Evolutionary conservation across 1,284 basidiomycete species (phyloP).

Genomic region (Moesziomyces antarcticus): DNA sequence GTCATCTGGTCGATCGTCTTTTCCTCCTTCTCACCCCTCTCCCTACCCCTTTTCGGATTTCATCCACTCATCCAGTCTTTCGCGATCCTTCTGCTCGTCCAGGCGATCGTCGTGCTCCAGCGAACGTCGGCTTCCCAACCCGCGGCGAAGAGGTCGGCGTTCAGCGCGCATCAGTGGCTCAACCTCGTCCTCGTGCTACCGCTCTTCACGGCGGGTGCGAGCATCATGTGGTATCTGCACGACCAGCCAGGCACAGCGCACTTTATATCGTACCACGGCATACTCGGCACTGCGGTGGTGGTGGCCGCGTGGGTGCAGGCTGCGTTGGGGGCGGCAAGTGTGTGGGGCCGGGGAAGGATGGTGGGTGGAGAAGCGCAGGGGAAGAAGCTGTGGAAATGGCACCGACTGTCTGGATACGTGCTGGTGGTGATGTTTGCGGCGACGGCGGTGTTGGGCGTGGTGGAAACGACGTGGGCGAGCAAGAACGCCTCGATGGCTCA

Average conservation of each 20-base stretch:
- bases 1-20: slow-evolving; percentile 51
- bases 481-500: slow-evolving; percentile 14
- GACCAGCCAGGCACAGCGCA: slow-evolving; percentile 37
- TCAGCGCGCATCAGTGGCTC: slow-evolving; percentile 42
- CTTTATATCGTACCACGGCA: slow-evolving; percentile 58
- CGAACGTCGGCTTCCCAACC: slow-evolving; percentile 30
- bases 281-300: slow-evolving; percentile 39
- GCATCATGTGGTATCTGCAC: slow-evolving; percentile 62
- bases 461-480: slow-evolving; percentile 50
- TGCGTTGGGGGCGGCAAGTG: slow-evolving; percentile 49
- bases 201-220: slow-evolving; percentile 52
- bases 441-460: slow-evolving; percentile 34
- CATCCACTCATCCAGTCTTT: slow-evolving; percentile 58
- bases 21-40: slow-evolving; percentile 15
- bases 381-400: slow-evolving; percentile 53
- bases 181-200: slow-evolving; percentile 50
- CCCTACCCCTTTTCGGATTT: slow-evolving; percentile 55
- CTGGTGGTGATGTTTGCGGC: slow-evolving; percentile 44
- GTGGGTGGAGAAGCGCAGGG: slow-evolving; percentile 46
- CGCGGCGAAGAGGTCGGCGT: slow-evolving; percentile 29
- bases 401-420: slow-evolving; percentile 49
- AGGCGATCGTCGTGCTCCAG: slow-evolving; percentile 55
- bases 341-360: slow-evolving; percentile 46
- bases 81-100: slow-evolving; percentile 42
- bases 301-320: slow-evolving; percentile 52